phyloP scores from a whole-genome alignment of 768 basidiomycete species.

The Leccinum uliginosum region DNA sequence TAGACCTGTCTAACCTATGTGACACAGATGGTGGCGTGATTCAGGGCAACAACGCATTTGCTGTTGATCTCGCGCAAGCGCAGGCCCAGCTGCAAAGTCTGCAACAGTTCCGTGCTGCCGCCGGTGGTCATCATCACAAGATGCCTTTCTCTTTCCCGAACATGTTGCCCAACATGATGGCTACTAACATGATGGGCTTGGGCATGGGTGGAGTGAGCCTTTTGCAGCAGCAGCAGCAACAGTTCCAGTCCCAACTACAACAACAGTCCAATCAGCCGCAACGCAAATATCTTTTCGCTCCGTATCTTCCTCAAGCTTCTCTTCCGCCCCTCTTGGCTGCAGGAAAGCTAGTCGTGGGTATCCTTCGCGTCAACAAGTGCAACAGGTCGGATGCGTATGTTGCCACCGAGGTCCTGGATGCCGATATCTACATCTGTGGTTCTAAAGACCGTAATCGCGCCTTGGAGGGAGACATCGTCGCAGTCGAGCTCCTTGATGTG shows the following conservation, averaged over 20 bases:
- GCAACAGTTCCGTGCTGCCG: slow-evolving; percentile 94
- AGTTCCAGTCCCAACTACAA: slow-evolving; percentile 93
- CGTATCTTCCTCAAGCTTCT: slow-evolving; percentile 96
- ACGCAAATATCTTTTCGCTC: slow-evolving; percentile 97
- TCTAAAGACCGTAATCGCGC: slow-evolving; percentile 99
- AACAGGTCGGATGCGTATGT: slow-evolving; percentile 99
- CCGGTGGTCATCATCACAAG: slow-evolving; percentile 92
- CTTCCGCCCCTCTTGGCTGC: slow-evolving; percentile 94
- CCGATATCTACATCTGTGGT: slow-evolving; percentile 98
- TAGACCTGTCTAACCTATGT: slow-evolving; percentile 9
- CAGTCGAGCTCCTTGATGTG: slow-evolving; percentile 95
- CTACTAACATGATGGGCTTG: slow-evolving; percentile 92
- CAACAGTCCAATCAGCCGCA: slow-evolving; percentile 90
- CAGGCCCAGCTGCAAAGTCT: slow-evolving; percentile 95
- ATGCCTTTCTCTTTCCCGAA: slow-evolving; percentile 98
- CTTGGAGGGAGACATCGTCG: slow-evolving; percentile 96
- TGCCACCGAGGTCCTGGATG: slow-evolving; percentile 95
- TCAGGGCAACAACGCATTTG: slow-evolving; percentile 58
- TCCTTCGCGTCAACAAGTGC: slow-evolving; percentile 95
- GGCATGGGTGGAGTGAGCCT: slow-evolving; percentile 78
- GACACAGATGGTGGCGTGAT: slow-evolving; percentile 67
- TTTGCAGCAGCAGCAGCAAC: slow-evolving; percentile 90
- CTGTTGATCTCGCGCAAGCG: slow-evolving; percentile 90
- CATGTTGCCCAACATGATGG: slow-evolving; percentile 97
- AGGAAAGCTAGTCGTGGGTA: slow-evolving; percentile 96